These are phyloP conservation scores for Eutypa lata DNA, from an alignment of 2,329 filamentous ascomycete genomes.

Conservation along the genomic window DNA sequence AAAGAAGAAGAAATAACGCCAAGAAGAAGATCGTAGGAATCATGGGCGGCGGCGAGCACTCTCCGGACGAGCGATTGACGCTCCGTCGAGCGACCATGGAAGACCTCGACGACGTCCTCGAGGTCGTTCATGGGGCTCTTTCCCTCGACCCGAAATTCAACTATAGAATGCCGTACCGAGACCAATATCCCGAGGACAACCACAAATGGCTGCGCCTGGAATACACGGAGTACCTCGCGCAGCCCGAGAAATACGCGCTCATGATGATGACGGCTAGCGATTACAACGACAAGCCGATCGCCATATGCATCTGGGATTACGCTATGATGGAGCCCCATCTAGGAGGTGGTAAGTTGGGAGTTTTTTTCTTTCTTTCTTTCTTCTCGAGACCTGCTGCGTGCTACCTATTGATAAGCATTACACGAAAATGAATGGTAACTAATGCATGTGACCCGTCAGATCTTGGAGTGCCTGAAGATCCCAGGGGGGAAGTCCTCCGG, in stretches of 20 bases:
- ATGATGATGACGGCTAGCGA: slow-evolving; percentile 10
- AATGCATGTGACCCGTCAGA: slow-evolving; percentile 1
- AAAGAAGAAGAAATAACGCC: too few relatives aligned
- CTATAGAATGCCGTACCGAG: slow-evolving; percentile 12
- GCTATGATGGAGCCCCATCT: slow-evolving; percentile 4
- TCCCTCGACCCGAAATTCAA: slow-evolving; percentile 9
- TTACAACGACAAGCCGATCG: slow-evolving; percentile 8
- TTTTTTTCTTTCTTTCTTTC: too few relatives aligned
- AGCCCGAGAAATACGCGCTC: slow-evolving; percentile 13
- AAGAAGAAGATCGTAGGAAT: too few relatives aligned
- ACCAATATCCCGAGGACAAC: slow-evolving; percentile 8
- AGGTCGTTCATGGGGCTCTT: too few relatives aligned
- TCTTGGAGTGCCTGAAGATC: slow-evolving; percentile 11
- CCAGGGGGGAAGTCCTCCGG: slow-evolving; percentile 1
- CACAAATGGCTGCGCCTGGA: slow-evolving; percentile 11
- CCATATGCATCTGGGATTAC: slow-evolving; percentile 10
- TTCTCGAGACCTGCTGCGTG: too few relatives aligned
- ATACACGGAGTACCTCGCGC: slow-evolving; percentile 12
- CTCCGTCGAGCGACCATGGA: slow-evolving; percentile 8
- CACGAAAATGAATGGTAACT: too few relatives aligned
- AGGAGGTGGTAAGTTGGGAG: slow-evolving; percentile 10
- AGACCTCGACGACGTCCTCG: slow-evolving; percentile 5
- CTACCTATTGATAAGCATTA: too few relatives aligned
- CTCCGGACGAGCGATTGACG: slow-evolving; percentile 3
- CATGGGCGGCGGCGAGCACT: background rate